Conservation (phyloP, 1,284 basidiomycete genomes). For the Sanghuangporus weigelae region DNA sequence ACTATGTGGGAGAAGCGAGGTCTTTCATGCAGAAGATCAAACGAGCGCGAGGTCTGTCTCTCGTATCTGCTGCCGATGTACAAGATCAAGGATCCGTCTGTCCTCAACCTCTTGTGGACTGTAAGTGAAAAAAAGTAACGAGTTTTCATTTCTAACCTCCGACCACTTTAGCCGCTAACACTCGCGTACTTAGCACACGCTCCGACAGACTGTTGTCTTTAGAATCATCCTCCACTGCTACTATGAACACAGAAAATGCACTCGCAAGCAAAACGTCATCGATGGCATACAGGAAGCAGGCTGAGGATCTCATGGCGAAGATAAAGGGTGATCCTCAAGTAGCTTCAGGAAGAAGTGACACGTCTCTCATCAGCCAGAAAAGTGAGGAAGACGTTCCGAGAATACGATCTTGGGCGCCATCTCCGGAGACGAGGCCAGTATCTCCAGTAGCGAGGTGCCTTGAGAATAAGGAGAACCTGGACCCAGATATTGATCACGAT, state of each 20-base stretch:
- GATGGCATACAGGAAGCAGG: conserved; percentile 65
- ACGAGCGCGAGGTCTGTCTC: conserved; percentile 67
- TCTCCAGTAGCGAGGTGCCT: conserved; percentile 2
- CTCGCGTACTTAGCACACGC: not conserved
- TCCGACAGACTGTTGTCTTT: conserved; percentile 4
- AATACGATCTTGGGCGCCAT: conserved; percentile 11
- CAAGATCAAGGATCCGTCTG: conserved; percentile 4
- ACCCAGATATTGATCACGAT: conserved; percentile 7
- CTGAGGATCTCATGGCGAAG: conserved; percentile 76
- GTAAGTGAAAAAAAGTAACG: not conserved
- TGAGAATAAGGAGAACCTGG: conserved; percentile 15
- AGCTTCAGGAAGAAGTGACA: conserved; percentile 59
- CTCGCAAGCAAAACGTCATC: conserved; percentile 45
- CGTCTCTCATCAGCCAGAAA: conserved; percentile 36
- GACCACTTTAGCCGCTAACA: not conserved
- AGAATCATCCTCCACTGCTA: conserved; percentile 23
- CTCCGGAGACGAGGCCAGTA: conserved; percentile 8
- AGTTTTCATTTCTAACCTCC: not conserved
- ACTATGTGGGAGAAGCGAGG: conserved; percentile 68
- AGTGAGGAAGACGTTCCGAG: conserved; percentile 19
- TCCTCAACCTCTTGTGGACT: not conserved
- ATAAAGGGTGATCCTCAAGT: conserved; percentile 73
- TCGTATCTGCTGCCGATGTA: conserved; percentile 46
- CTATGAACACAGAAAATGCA: not conserved
- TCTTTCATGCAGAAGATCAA: conserved; percentile 74